phyloP scores from a whole-genome alignment of 345 rosid species.

The Eucalyptus albens region DNA sequence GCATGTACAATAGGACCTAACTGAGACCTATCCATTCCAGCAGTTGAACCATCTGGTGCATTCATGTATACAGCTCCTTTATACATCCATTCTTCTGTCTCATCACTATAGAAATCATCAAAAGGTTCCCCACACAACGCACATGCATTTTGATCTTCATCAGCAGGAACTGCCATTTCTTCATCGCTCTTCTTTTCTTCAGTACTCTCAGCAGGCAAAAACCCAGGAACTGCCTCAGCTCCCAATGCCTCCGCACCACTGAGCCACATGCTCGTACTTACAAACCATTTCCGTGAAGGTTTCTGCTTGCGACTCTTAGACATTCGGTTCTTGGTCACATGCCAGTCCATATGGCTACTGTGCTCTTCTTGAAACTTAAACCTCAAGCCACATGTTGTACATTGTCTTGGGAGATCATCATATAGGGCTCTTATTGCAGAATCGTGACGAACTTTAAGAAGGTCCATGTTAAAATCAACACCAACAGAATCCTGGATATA shows the following conservation, averaged over 20 bases:
- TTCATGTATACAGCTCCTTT: constrained; percentile 95
- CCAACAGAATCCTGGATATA: constrained; percentile 62
- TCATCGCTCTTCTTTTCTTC: constrained; percentile 82
- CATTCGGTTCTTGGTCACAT: constrained; percentile 95
- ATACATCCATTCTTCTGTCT: constrained; percentile 99
- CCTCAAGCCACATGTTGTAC: constrained; percentile 93
- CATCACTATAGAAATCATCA: constrained; percentile 96
- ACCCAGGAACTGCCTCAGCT: constrained; percentile 86
- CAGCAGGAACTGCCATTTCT: constrained; percentile 97
- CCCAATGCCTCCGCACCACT: constrained; percentile 98
- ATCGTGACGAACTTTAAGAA: constrained; percentile 74
- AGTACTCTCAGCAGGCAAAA: constrained; percentile 52
- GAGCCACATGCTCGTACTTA: constrained; percentile 92
- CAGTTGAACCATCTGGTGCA: constrained; percentile 43
- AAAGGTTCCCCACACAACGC: constrained; percentile 96
- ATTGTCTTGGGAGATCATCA: constrained; percentile 91
- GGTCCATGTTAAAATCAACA: constrained; percentile 71
- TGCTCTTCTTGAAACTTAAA: constrained; percentile 93
- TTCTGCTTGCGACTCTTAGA: constrained; percentile 94
- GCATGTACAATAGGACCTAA: constrained; percentile 99
- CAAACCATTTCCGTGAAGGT: constrained; percentile 97
- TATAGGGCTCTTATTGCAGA: constrained; percentile 69
- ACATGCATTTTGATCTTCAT: constrained; percentile 83
- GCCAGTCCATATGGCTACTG: constrained; percentile 99
- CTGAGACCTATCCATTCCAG: constrained; percentile 63